Evolutionary conservation across 768 basidiomycete genomes (phyloP).

Genomic region (Floccularia luteovirens): DNA sequence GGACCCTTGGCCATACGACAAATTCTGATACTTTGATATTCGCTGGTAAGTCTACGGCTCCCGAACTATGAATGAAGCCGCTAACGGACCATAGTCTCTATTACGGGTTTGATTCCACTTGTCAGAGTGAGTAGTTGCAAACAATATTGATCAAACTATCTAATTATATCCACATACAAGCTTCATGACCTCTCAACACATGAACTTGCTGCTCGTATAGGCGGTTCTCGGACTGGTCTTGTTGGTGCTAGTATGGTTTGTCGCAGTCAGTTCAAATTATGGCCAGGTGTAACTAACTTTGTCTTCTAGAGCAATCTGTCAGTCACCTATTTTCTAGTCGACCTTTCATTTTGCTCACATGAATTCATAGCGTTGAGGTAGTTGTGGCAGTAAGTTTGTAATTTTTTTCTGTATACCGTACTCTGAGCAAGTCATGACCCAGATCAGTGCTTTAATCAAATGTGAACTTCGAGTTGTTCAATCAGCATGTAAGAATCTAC

Average conservation of each 20-base stretch:
- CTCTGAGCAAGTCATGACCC: neutral
- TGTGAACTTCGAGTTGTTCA: conserved; percentile 81
- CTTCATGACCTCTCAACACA: conserved; percentile 72
- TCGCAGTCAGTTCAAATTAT: conserved; percentile 1
- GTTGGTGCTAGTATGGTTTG: conserved; percentile 76
- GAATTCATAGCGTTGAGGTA: conserved; percentile 39
- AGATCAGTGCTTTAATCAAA: conserved; percentile 78
- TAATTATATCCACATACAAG: conserved; percentile 21
- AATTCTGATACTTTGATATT: conserved; percentile 43
- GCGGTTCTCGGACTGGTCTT: conserved; percentile 70
- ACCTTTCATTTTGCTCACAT: neutral
- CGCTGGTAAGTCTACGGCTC: conserved; percentile 35
- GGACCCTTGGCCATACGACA: conserved; percentile 1
- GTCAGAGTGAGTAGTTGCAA: conserved; percentile 45
- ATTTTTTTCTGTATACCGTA: neutral
- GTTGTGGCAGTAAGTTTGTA: conserved; percentile 59
- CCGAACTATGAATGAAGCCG: no score
- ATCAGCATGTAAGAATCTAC: conserved; percentile 65
- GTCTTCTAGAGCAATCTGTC: conserved; percentile 56
- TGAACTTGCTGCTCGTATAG: conserved; percentile 68
- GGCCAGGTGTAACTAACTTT: neutral
- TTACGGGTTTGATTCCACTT: conserved; percentile 69
- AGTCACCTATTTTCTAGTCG: conserved; percentile 15
- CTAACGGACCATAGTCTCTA: conserved; percentile 55
- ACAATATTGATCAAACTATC: neutral